phyloP scores from a whole-genome alignment of 768 basidiomycete species.

The Auricularia cornea region DNA sequence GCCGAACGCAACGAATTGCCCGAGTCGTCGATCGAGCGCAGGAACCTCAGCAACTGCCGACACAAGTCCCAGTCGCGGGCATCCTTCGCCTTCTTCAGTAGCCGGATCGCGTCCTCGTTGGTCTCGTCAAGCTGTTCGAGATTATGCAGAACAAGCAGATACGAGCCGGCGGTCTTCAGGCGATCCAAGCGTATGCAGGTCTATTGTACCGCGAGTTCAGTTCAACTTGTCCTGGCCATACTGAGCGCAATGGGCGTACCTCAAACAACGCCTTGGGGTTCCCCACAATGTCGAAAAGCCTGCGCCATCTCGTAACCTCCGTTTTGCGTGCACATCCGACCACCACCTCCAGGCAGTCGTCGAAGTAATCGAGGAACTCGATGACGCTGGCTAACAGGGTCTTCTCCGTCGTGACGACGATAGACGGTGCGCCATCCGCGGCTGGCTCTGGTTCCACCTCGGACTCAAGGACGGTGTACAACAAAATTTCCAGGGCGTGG shows the following conservation, averaged over 20 bases:
- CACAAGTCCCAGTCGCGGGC: constrained; percentile 85
- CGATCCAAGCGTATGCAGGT: constrained; percentile 63
- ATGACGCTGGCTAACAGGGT: constrained; percentile 56
- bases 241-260: constrained; percentile 35
- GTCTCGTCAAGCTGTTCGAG: constrained; percentile 80
- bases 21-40: constrained; percentile 86
- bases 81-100: constrained; percentile 67
- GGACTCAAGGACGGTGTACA: constrained; percentile 88
- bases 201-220: constrained; percentile 30
- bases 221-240: neutral
- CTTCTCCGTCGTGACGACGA: constrained; percentile 21
- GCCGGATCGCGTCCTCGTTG: constrained; percentile 68
- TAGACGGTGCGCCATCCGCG: constrained; percentile 19
- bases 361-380: constrained; percentile 92
- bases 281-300: constrained; percentile 84
- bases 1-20: constrained; percentile 62
- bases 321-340: constrained; percentile 96
- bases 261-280: constrained; percentile 88
- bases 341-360: constrained; percentile 83
- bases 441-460: constrained; percentile 36
- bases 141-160: constrained; percentile 88
- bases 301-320: constrained; percentile 83
- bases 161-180: constrained; percentile 84
- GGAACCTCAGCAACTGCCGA: constrained; percentile 83
- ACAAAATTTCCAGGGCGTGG: constrained; percentile 87